Evolutionary conservation across 106 monocot genomes (phyloP), one percentile per base, ranked within the genome.

Genomic region (Triglochin maritima): DNA sequence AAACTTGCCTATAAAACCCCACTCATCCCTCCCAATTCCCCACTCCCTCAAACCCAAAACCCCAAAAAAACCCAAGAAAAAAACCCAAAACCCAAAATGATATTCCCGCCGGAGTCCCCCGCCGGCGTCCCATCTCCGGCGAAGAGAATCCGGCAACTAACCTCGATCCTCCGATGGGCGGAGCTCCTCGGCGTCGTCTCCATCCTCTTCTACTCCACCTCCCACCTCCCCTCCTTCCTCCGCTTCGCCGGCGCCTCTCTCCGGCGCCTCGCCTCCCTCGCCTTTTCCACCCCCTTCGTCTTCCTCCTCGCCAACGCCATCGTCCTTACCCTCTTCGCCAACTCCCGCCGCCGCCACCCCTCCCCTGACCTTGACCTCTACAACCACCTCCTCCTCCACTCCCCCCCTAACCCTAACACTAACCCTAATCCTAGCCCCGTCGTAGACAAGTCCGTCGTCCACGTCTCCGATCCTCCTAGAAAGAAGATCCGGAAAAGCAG

Each of bases 241-340:
- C 50, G 45, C 52, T 14, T 47, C 69, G 61, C 10, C 11, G n/a
- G 12, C 46, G 14, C 7, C 47, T 60, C 69, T 17, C 63, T 76
- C 3, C 63, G 69, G 12, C 62, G 29, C 15, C 59, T 69, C 46
- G 57, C 62, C 10, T 59, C 76, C 50, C 16, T 61, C 47, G 12
- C 69, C 62, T 11, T 76, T 60, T 61, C 68, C 61, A 59, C 68
- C 8, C 59, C 62, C 44, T 76, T 60, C 69, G 56, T 69, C 14
- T 76, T 76, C 62, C 69, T 76, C 62, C 9, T 76, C 46, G 76
- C 69, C 7, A 76, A 76, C 47, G 52, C 53, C 54, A 76, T 76
- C 45, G 49, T 76, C 59, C 59, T 76, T 55, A 62, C 63, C 16
- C 76, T 76, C 15, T 60, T 76, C 55, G 62, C 65, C 66, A 74